Percentiles rank a stretch among this genome's conserved stretches.
These are phyloP conservation scores for Tulasnella sp. DNA, from an alignment of 768 basidiomycete species.

Conservation along the genomic window DNA sequence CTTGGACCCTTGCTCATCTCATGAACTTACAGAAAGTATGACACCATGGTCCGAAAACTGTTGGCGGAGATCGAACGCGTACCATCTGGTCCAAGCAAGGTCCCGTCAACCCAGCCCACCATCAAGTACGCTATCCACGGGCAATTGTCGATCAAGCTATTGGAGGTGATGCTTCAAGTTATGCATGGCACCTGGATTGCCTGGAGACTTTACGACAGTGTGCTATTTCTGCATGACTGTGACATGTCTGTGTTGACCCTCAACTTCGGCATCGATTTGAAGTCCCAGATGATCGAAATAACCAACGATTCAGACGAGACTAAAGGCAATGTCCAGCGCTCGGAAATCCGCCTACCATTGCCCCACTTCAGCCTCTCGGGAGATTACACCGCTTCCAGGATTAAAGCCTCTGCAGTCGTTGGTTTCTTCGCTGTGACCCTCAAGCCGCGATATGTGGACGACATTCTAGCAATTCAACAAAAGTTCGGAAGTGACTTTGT, in stretches of 20 bases:
- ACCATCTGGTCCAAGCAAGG: slow-evolving; percentile 18
- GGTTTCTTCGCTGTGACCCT: slow-evolving; percentile 63
- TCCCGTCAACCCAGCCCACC: too few species aligned
- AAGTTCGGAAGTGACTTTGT: slow-evolving; percentile 86
- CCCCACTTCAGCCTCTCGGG: slow-evolving; percentile 59
- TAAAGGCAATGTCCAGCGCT: background rate
- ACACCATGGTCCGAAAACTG: slow-evolving; percentile 53
- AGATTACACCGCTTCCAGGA: slow-evolving; percentile 36
- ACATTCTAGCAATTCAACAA: slow-evolving; percentile 69
- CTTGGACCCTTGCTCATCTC: background rate
- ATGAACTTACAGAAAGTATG: slow-evolving; percentile 31
- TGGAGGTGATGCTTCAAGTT: slow-evolving; percentile 60
- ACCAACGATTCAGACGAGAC: background rate
- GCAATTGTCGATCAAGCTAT: slow-evolving; percentile 40
- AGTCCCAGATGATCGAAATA: slow-evolving; percentile 51
- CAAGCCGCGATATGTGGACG: slow-evolving; percentile 77
- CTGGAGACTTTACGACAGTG: slow-evolving; percentile 49
- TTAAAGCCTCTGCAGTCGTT: slow-evolving; percentile 50
- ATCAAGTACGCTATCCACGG: slow-evolving; percentile 33
- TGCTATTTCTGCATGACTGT: slow-evolving; percentile 38
- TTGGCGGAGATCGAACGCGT: slow-evolving; percentile 48
- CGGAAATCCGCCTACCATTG: slow-evolving; percentile 28
- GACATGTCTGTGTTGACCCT: slow-evolving; percentile 21
- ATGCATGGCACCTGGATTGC: slow-evolving; percentile 85
- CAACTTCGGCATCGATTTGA: slow-evolving; percentile 54